Percentiles rank a stretch among this genome's conserved stretches.
Conservation (phyloP, 805 yeast species). For the Candida alai region DNA sequence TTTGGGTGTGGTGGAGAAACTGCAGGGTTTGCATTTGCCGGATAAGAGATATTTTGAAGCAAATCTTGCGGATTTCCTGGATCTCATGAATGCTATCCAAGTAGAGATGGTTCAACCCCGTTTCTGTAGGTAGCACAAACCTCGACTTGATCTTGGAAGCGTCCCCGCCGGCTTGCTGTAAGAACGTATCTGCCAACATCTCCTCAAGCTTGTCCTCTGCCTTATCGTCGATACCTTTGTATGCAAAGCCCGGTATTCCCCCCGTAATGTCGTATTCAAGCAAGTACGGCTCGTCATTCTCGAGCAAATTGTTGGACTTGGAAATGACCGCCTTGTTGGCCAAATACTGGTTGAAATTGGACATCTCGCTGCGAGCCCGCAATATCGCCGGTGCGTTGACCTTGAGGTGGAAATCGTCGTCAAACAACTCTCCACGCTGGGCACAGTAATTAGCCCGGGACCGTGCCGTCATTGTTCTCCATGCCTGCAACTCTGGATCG, state of each 20-base stretch:
- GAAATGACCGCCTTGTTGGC: constrained; percentile 36
- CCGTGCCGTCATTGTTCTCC: constrained; percentile 82
- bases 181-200: constrained; percentile 30
- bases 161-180: constrained; percentile 24
- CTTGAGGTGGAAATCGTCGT: constrained; percentile 52
- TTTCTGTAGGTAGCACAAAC: constrained; percentile 33
- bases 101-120: constrained; percentile 60
- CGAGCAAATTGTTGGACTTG: constrained; percentile 44
- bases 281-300: constrained; percentile 59
- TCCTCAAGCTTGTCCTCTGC: constrained; percentile 39
- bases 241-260: constrained; percentile 66
- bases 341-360: constrained; percentile 47
- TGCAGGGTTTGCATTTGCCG: constrained; percentile 87
- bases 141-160: constrained; percentile 22
- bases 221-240: constrained; percentile 45
- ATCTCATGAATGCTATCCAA: constrained; percentile 68
- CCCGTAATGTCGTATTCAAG: constrained; percentile 84
- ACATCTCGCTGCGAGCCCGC: constrained; percentile 67
- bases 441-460: constrained; percentile 73
- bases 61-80: constrained; percentile 83
- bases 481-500: constrained; percentile 74
- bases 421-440: constrained; percentile 63
- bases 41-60: constrained; percentile 83
- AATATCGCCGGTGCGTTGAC: constrained; percentile 65
- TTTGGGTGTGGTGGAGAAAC: constrained; percentile 68